These are phyloP conservation scores for Beta lomatogona DNA, from an alignment of 179 eudicot species.

Conservation along the genomic window DNA sequence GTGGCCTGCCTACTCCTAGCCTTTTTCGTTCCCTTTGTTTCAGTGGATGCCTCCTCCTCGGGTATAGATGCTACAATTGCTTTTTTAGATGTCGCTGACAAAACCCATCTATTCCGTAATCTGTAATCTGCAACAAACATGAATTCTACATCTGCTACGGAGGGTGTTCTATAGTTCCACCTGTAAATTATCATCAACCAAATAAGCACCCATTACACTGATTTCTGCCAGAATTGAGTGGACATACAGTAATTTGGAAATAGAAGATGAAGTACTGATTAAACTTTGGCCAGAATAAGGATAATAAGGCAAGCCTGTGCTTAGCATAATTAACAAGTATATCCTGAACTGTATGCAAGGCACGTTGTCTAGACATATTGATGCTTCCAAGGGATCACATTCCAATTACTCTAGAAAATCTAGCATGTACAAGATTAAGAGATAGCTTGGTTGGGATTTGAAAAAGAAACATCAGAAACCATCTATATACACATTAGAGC, in stretches of 20 bases:
- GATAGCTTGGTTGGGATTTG: neutral
- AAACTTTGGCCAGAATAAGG: neutral
- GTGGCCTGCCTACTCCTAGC: slow-evolving; percentile 46
- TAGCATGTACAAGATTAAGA: neutral
- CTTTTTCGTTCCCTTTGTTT: slow-evolving; percentile 38
- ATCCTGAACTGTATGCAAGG: neutral
- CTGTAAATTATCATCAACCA: slow-evolving; percentile 35
- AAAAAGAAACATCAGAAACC: neutral
- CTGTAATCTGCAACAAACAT: slow-evolving; percentile 42
- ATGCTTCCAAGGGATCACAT: too few species aligned
- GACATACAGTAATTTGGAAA: neutral
- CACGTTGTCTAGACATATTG: neutral
- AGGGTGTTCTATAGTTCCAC: slow-evolving; percentile 47
- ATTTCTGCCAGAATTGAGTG: neutral
- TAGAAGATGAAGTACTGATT: neutral
- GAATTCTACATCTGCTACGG: slow-evolving; percentile 35
- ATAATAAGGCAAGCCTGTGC: neutral
- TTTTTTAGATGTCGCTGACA: slow-evolving; percentile 46
- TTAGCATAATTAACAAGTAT: neutral
- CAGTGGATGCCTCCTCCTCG: slow-evolving; percentile 36
- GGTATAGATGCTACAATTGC: slow-evolving; percentile 31
- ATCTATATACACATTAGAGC: neutral
- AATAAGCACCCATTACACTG: neutral
- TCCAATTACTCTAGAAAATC: neutral
- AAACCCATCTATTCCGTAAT: slow-evolving; percentile 39